Base-by-base conservation (phyloP, 2,329 filamentous ascomycete species). In the Beauveria sp. region DNA sequence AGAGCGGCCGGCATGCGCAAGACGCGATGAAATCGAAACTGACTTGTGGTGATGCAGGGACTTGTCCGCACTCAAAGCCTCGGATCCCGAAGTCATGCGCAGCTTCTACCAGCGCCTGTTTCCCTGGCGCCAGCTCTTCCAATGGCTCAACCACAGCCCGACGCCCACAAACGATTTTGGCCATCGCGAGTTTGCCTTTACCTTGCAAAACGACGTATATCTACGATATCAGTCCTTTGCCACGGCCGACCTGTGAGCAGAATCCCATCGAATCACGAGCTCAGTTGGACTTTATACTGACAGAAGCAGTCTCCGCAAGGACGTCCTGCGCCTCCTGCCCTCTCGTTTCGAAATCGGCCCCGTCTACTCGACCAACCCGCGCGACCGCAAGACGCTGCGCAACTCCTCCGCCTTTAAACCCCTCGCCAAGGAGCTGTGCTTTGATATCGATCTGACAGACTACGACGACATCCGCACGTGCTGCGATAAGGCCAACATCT, bases 371-470 rank as follows among this genome's bases (percentile, higher is more conserved):
- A 89, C 92, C 52, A 97, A 98, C 72, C 95, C 95, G 0, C 88
- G 92, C 68, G 95, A 99, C 69, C 87, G 93, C 70, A 99, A 98
- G 77, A 88, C 88, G 0, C 76, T 98, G 40, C 86, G 88, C 58
- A 93, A 92, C 73, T 84, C 87, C 42, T 85, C 86, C 53, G 86
- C 90, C 9, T 97, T 99, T 77, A 89, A 88, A 65, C 93, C 95
- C 0, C 74, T 97, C 38, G 84, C 90, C 61, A 99, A 99, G 74
- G 95, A 99, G 74, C 79, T 99, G 45, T 96, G 96, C 68, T 98
- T 99, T 74, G 95, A 99, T 88, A 98, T 99, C 69, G 95, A 99
- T 83, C 84, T 99, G 84, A 98, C 95, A 60, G 95, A 98, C 77
- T 99, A 99, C 75, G 95, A 99, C 72, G 91, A 96, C 66, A 90